phyloP scores from a whole-genome alignment of 2,329 filamentous ascomycete genomes.

The Rhexocercosporidium sp. region DNA sequence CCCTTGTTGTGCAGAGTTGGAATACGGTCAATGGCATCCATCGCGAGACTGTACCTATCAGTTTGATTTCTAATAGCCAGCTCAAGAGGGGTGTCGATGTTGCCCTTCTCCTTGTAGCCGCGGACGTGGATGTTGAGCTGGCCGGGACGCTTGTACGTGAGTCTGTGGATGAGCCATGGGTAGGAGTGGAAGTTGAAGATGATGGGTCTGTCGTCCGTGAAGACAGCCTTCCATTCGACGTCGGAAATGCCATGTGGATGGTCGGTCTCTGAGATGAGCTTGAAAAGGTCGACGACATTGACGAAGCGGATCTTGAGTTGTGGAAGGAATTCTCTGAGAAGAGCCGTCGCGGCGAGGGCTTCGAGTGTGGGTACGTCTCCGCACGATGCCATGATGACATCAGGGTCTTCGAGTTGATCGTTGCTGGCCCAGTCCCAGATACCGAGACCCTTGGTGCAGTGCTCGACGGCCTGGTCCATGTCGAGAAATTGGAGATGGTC shows the following conservation, averaged over 20 bases:
- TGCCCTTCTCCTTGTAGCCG: constrained; percentile 83
- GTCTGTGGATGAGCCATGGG: constrained; percentile 77
- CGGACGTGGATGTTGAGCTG: constrained; percentile 73
- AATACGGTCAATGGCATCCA: constrained; percentile 76
- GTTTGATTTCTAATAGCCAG: constrained; percentile 79
- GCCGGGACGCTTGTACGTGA: constrained; percentile 77
- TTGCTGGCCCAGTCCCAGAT: constrained; percentile 82
- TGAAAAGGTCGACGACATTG: constrained; percentile 83
- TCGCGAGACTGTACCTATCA: constrained; percentile 77
- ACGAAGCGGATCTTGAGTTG: constrained; percentile 78
- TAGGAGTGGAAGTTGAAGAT: constrained; percentile 89
- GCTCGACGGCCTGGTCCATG: constrained; percentile 73
- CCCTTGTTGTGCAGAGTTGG: constrained; percentile 67
- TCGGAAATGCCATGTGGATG: constrained; percentile 77
- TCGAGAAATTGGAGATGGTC: constrained; percentile 77
- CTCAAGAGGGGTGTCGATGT: constrained; percentile 82
- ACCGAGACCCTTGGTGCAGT: constrained; percentile 79
- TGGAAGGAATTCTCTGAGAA: constrained; percentile 74
- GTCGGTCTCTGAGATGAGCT: constrained; percentile 70
- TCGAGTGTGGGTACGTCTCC: constrained; percentile 79
- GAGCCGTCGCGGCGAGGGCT: constrained; percentile 73
- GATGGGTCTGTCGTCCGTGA: constrained; percentile 73
- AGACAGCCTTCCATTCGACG: constrained; percentile 69
- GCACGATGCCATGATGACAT: constrained; percentile 77
- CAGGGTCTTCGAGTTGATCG: constrained; percentile 70